Base-by-base conservation (phyloP, 768 basidiomycete genomes). In the Lentinula sp. region DNA sequence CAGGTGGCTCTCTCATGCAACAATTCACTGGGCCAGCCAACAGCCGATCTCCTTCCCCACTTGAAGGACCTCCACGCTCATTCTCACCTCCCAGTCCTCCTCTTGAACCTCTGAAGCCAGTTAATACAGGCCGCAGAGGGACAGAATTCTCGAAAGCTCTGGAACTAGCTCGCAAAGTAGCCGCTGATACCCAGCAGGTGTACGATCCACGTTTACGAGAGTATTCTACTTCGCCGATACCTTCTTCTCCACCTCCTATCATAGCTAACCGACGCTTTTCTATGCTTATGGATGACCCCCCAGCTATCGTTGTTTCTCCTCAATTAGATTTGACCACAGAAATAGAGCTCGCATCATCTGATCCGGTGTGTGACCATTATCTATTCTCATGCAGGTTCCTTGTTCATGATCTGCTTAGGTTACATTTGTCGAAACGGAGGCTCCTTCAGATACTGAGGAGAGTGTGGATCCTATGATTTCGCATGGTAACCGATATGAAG, bases 61-160 rank as follows among this genome's bases (percentile, higher is more conserved):
- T 49, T 16, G 49, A 37, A 21, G 58, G 50, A 31, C 7, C 59
- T 18, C 53, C 53, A 6, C 46, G 48, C 16, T 59, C 58, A 4
- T 62, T 65, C 18, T 51, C 61, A 16, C 51, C 63, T 11, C 57
- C 55, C 16, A 40, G 37, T 56, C 49, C 56, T 4, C 49, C 64
- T 43, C 35, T 50, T 31, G 48, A 57, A 28, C 46, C 35, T 4
- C 18, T 60, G 28, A 58, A 28, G 28, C 43, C 32, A 34, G 48
- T 43, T 18, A 31, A 32, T 32, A 60, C 59, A 5, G 59, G 59
- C 8, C 46, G 42, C 16, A 59, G 76, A 23, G 74, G 70, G 3
- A 76, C 75, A 8, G 71, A 72, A 1, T 79, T 79, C 63, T 68
- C 71, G 31, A 70, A 73, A 46, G 78, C 77, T n/a, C 66, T 79